Conservation (phyloP, 2,329 filamentous ascomycete genomes). For the Oidium heveae region DNA sequence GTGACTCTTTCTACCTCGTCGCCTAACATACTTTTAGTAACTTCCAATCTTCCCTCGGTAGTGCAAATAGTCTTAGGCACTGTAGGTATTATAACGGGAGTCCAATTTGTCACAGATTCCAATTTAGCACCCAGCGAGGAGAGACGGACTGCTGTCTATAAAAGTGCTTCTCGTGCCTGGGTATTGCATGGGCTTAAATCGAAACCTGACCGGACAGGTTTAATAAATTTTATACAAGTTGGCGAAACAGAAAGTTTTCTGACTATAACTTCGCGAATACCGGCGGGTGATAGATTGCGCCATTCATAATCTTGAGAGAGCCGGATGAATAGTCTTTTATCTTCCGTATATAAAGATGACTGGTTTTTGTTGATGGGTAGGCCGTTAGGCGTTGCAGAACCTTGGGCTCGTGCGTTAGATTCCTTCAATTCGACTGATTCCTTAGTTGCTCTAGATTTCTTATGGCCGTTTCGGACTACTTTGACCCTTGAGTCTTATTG, state of each 20-base stretch:
- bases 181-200: not conserved
- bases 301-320: not conserved
- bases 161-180: constrained; percentile 4
- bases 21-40: not conserved
- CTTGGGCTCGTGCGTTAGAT: too few species aligned
- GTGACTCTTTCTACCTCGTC: not conserved
- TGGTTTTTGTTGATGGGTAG: too few species aligned
- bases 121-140: not conserved
- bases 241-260: not conserved
- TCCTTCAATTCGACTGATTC: too few species aligned
- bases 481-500: too few species aligned
- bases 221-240: not conserved
- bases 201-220: not conserved
- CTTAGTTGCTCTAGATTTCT: too few species aligned
- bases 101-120: not conserved
- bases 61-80: not conserved
- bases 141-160: not conserved
- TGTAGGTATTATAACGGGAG: not conserved
- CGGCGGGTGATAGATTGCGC: not conserved
- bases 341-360: too few species aligned
- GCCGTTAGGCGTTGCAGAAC: too few species aligned
- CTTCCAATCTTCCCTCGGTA: not conserved
- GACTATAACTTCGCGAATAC: not conserved
- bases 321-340: not conserved
- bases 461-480: too few species aligned